phyloP scores from a whole-genome alignment of 2,329 filamentous ascomycete species.

The Davidsoniella australis region DNA sequence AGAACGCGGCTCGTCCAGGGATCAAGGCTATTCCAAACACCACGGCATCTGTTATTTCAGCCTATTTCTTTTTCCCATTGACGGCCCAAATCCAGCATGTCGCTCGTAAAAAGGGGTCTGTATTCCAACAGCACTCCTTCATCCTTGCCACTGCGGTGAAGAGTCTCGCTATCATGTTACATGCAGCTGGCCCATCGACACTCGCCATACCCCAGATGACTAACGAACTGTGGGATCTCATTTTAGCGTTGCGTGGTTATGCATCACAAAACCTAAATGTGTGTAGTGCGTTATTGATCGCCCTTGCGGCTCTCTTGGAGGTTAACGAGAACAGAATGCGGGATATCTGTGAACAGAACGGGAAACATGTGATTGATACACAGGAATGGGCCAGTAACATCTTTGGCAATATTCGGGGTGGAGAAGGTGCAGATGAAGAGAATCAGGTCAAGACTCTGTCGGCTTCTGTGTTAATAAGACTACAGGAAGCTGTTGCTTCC shows the following conservation, averaged over 20 bases:
- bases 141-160: conserved; percentile 69
- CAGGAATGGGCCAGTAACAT: conserved; percentile 69
- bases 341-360: conserved; percentile 55
- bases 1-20: conserved; percentile 31
- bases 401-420: conserved; percentile 43
- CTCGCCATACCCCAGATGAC: conserved; percentile 65
- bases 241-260: conserved; percentile 49
- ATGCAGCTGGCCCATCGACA: conserved; percentile 67
- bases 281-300: conserved; percentile 59
- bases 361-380: conserved; percentile 66
- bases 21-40: conserved; percentile 52
- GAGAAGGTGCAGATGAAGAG: conserved; percentile 44
- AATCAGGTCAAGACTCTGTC: conserved; percentile 64
- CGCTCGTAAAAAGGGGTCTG: conserved; percentile 25
- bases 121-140: conserved; percentile 55
- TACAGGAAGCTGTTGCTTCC: conserved; percentile 66
- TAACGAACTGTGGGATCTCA: conserved; percentile 65
- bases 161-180: conserved; percentile 66
- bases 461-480: conserved; percentile 58
- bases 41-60: conserved; percentile 57
- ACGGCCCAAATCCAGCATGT: conserved; percentile 62
- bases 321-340: conserved; percentile 59
- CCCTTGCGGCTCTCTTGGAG: conserved; percentile 64
- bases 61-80: conserved; percentile 74
- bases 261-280: conserved; percentile 46